Percentiles rank a stretch among this genome's conserved stretches.
These are phyloP conservation scores for Geosmithia putterillii DNA, from an alignment of 2,329 filamentous ascomycete species.

Conservation along the genomic window DNA sequence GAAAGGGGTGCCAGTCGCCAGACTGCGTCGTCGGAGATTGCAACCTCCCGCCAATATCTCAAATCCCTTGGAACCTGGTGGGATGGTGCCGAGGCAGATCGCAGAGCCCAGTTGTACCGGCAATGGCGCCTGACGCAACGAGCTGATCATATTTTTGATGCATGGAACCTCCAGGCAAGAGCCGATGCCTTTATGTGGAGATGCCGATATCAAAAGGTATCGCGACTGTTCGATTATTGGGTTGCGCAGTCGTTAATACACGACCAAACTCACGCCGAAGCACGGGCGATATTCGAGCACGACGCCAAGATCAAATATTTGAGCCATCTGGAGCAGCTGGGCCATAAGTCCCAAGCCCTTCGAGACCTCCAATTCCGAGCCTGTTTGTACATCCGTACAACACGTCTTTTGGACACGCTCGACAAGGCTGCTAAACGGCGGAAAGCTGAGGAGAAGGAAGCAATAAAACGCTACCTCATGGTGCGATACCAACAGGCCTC, in stretches of 20 bases:
- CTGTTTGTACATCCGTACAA: slow-evolving; percentile 17
- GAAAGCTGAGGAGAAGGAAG: slow-evolving; percentile 12
- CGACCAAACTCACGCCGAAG: slow-evolving; percentile 8
- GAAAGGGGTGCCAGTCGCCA: slow-evolving; percentile 1
- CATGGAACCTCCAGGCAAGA: slow-evolving; percentile 20
- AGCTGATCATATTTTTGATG: slow-evolving; percentile 9
- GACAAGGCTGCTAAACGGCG: slow-evolving; percentile 11
- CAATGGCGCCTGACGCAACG: slow-evolving; percentile 9
- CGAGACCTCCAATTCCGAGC: slow-evolving; percentile 7
- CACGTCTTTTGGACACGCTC: slow-evolving; percentile 13
- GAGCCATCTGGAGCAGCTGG: neutral
- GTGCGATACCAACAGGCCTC: slow-evolving; percentile 20
- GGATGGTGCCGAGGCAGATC: slow-evolving; percentile 13
- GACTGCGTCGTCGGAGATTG: slow-evolving; percentile 6
- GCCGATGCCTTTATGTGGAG: slow-evolving; percentile 19
- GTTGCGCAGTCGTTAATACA: slow-evolving; percentile 8
- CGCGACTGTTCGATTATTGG: slow-evolving; percentile 16
- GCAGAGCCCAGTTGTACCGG: slow-evolving; percentile 11
- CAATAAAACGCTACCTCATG: slow-evolving; percentile 19
- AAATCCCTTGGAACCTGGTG: slow-evolving; percentile 16
- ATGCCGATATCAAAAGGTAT: slow-evolving; percentile 16
- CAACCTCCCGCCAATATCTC: slow-evolving; percentile 8
- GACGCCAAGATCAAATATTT: slow-evolving; percentile 6
- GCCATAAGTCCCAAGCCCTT: neutral
- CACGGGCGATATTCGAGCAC: slow-evolving; percentile 1